Evolutionary conservation across 2,329 filamentous ascomycete genomes (phyloP), one percentile per base, ranked within the genome.

Genomic region (Leptographium procerum): DNA sequence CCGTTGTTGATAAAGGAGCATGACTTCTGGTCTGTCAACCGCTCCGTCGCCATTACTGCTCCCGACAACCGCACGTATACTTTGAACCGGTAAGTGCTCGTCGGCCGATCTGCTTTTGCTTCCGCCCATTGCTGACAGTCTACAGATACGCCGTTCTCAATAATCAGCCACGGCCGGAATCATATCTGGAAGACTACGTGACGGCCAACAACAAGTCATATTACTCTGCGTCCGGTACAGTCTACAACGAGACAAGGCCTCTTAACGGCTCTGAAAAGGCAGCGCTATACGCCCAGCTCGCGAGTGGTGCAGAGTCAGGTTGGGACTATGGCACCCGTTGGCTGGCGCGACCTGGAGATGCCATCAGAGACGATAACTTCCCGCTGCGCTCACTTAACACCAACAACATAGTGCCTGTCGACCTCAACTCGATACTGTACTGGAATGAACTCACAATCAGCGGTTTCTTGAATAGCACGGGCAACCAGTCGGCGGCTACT

Each of bases 391-490:
- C 78, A 16, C 75, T 87, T 50, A 86, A 86, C 68, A 78, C 78
- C 8, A 71, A 73, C 59, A 75, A 81, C 52, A 76, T 80, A 13
- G 71, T 88, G 1, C 82, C 83, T 1, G 82, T 88, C 2, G 84
- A 87, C 58, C 75, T 88, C 61, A 87, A 88, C 69, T 81, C 83
- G 1, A 86, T 87, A 51, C 70, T 88, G 10, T 88, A 87, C 68
- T 77, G 77, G 64, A 86, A 85, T 62, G 85, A 88, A 65, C 71
- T 80, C 2, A 74, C 77, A 55, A 83, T 87, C 56, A 74, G 80
- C 13, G 65, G 71, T 2, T 84, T 85, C 66, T 73, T 82, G 61
- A 72, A 75, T 47, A 66, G 69, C 26, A 73, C 73, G 0, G 80
- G 80, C 57, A 80, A 85, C 66, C 65, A 68, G 33, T 75, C 72